Evolutionary conservation across 257 asterid species (phyloP), one percentile per base, ranked within the genome.

Genomic region (Scutellaria barbata): DNA sequence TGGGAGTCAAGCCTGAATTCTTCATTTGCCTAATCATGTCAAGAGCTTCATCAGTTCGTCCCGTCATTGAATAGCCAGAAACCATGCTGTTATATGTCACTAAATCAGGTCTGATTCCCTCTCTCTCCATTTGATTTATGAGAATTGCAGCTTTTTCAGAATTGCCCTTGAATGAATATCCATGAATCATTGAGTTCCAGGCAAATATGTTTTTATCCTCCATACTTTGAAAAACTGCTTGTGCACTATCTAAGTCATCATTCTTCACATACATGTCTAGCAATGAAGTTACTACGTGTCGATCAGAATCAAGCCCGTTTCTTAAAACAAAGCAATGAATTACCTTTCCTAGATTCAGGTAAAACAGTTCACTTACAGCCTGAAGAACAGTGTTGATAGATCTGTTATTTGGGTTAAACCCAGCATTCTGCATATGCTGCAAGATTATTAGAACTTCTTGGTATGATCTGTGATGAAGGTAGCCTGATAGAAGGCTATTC

Each of bases 191-290:
- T 17, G 89, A 70, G 69, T 85, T 88, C 95, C 95, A 88, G 65
- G 85, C 79, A 60, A 77, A 81, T 70, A 76, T 37, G 45, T 83
- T 85, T 71, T 74, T 78, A 22, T 65, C 75, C 67, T 41, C 66
- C 81, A 83, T 74, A 66, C 72, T 42, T 66, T 80, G 77, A 63
- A 87, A 85, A 75, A 80, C 79, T 33, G 73, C 69, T 63, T 50
- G 81, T 45, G 90, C 94, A 69, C 68, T 67, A 22, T 62, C 60
- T 41, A 88, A 74, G 74, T 79, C 73, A 16, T 66, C 76, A 47
- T 80, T 85, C 79, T 88, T 85, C 69, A 81, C 87, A 75, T 85
- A 85, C 95, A 82, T 84, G 71, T 85, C 89, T 43, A 84, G 79
- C 72, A 87, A 68, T 69, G 90, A 87, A 63, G 89, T 83, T 9